Evolutionary conservation across 306 rosid genomes (phyloP).

Genomic region (Vachellia collinsii): DNA sequence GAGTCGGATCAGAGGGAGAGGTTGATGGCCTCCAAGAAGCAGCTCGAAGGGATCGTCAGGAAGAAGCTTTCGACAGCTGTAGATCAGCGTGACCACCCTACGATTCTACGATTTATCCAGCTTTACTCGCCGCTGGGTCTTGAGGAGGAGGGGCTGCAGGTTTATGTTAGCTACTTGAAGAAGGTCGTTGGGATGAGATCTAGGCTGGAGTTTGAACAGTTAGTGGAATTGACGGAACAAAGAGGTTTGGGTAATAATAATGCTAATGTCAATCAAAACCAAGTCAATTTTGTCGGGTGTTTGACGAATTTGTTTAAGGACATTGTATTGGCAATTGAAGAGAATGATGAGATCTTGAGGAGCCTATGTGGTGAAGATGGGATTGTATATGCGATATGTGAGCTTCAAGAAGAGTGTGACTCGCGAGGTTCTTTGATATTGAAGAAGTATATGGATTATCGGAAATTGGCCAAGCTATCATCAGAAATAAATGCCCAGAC

Average conservation of each 20-base stretch:
- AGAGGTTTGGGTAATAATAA: constrained; percentile 39
- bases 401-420: constrained; percentile 97
- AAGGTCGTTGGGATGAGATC: constrained; percentile 95
- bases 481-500: constrained; percentile 85
- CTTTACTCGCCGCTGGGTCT: constrained; percentile 75
- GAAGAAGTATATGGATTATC: constrained; percentile 93
- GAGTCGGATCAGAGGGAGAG: constrained; percentile 82
- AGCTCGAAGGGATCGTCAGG: constrained; percentile 72
- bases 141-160: constrained; percentile 91
- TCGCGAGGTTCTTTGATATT: constrained; percentile 75
- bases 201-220: constrained; percentile 71
- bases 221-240: constrained; percentile 77
- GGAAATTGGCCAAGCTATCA: constrained; percentile 72
- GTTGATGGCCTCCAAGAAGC: constrained; percentile 61
- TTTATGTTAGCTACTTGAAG: constrained; percentile 84
- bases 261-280: constrained; percentile 31
- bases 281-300: constrained; percentile 71
- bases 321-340: constrained; percentile 82
- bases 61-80: constrained; percentile 77
- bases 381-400: constrained; percentile 87
- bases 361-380: constrained; percentile 97
- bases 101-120: constrained; percentile 64
- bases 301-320: constrained; percentile 92
- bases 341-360: constrained; percentile 76
- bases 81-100: constrained; percentile 75